Evolutionary conservation across 768 basidiomycete genomes (phyloP).

Genomic region (Terana coerulea): DNA sequence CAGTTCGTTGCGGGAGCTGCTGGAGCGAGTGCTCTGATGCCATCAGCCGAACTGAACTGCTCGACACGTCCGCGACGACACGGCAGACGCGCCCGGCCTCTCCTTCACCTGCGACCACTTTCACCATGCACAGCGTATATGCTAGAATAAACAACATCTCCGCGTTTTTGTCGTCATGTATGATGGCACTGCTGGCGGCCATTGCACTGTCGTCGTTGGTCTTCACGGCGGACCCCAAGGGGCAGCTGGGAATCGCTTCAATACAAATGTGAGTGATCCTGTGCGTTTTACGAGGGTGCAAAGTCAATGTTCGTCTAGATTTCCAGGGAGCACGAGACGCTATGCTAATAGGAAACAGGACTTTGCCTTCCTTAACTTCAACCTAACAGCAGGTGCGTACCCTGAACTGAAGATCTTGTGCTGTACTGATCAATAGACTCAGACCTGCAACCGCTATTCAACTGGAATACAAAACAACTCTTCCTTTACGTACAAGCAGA

Average conservation of each 20-base stretch:
- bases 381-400: conserved; percentile 68
- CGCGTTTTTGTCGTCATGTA: conserved; percentile 68
- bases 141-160: conserved; percentile 73
- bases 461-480: conserved; percentile 97
- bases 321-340: conserved; percentile 32
- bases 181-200: conserved; percentile 65
- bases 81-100: neutral
- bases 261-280: conserved; percentile 73
- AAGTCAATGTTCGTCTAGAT: conserved; percentile 7
- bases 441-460: conserved; percentile 83
- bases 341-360: conserved; percentile 66
- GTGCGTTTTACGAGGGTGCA: neutral
- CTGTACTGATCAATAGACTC: neutral
- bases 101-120: neutral
- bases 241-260: conserved; percentile 53
- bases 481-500: conserved; percentile 87
- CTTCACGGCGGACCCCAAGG: conserved; percentile 55
- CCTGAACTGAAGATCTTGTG: neutral
- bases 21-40: too few species aligned
- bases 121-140: conserved; percentile 63
- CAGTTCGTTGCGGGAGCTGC: too few species aligned
- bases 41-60: neutral
- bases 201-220: conserved; percentile 74
- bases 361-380: conserved; percentile 76
- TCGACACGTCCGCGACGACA: conserved; percentile 3